Evolutionary conservation across 2,329 filamentous ascomycete genomes (phyloP), one percentile per base, ranked within the genome.

Genomic region (Aspergillus versicolor): DNA sequence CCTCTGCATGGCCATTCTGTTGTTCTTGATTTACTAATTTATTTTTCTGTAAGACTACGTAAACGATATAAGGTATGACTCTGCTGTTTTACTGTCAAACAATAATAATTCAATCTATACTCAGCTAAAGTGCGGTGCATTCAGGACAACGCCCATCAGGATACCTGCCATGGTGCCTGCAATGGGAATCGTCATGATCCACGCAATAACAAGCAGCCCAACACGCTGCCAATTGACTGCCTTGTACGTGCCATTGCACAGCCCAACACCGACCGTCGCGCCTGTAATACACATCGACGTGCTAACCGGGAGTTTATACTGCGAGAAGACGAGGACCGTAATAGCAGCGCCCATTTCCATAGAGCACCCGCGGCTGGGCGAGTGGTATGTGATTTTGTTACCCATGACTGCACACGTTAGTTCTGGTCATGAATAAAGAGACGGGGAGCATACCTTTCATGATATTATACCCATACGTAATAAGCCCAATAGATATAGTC

Each of bases 301-400:
- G 0, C 88, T 91, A 22, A 92, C 88, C 37, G 89, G 89, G 0
- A 92, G 85, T 1, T 82, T 84, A 79, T 82, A 90, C 70, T 90
- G 88, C 0, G 88, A 90, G 79, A 90, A 90, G 70, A 92, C 74
- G 21, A 91, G 83, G 58, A 91, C 84, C 8, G 89, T 91, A 63
- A 92, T 85, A 62, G 89, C 88, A 43, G 89, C 88, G 46, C 89
- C 89, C 83, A 92, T 84, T 71, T 92, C 89, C 88, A 92, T 92
- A 48, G 87, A 90, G 65, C 78, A 89, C 51, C 73, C 81, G 65
- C 82, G 70, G 62, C 73, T 79, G 5, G 82, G 82, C 3, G 81
- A 84, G 72, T 89, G 87, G 73, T 88, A 88, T 56, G 88, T 90
- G 72, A 90, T 86, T 75, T 89, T 89, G 81, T 91, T 92, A 52